Evolutionary conservation across 75 land plant species (phyloP).

Genomic region (Ceratopteris richardii): DNA sequence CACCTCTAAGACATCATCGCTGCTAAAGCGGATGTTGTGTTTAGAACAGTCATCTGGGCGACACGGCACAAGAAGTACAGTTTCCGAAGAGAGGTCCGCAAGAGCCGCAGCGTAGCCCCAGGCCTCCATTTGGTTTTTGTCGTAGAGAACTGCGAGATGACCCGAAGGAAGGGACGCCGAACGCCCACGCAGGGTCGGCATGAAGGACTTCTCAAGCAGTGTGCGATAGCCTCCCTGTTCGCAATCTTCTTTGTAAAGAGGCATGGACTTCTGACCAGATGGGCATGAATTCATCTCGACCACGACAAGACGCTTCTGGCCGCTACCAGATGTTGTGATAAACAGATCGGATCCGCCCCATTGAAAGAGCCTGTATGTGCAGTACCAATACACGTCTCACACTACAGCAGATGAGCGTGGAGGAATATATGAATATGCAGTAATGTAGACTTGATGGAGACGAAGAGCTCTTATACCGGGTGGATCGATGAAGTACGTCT

Average conservation of each 20-base stretch:
- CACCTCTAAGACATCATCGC: conserved; percentile 21
- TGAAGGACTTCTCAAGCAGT: conserved; percentile 22
- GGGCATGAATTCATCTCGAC: conserved; percentile 35
- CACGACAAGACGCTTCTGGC: conserved; percentile 28
- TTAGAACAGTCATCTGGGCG: no score
- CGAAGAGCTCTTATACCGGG: no score
- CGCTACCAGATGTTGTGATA: conserved; percentile 17
- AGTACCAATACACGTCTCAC: no score
- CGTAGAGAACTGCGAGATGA: conserved; percentile 26
- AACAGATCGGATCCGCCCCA: conserved; percentile 34
- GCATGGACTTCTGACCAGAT: conserved; percentile 33
- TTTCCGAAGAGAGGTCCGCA: conserved; percentile 22
- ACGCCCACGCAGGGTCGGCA: conserved; percentile 11
- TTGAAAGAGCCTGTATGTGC: conserved; percentile 25
- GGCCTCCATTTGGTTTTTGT: conserved; percentile 32
- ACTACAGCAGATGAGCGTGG: no score
- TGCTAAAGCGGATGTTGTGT: conserved; percentile 14
- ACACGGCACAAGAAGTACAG: conserved; percentile 20
- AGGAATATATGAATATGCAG: no score
- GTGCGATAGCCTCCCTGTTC: conserved; percentile 25
- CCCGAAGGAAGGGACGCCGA: conserved; percentile 13
- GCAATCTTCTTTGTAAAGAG: no score
- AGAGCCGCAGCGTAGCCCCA: conserved; percentile 30
- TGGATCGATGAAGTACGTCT: no score
- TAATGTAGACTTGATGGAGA: no score